Evolutionary conservation across 495 filamentous ascomycete species (phyloP).

Genomic region (Podospora comata): DNA sequence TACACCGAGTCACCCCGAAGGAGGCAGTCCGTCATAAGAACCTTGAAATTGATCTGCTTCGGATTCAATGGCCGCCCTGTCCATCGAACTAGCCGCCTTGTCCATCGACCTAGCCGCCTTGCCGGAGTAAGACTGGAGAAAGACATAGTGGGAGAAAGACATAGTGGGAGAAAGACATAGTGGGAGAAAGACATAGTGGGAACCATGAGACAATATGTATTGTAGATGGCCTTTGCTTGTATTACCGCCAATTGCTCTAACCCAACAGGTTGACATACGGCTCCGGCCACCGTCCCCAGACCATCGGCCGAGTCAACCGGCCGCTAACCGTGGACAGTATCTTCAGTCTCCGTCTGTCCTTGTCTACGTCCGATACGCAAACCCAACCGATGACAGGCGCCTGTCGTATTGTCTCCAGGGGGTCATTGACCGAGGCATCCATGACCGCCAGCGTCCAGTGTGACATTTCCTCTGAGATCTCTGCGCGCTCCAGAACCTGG

Average conservation of each 20-base stretch:
- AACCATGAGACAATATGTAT: too few species aligned
- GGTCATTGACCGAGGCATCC: conserved; percentile 62
- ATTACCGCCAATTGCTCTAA: conserved; percentile 15
- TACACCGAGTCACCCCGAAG: too few species aligned
- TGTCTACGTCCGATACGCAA: conserved; percentile 86
- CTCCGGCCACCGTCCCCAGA: conserved; percentile 59
- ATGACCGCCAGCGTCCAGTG: conserved; percentile 78
- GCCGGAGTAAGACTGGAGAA: too few species aligned
- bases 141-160: too few species aligned
- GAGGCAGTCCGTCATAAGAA: too few species aligned
- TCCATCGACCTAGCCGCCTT: too few species aligned
- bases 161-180: too few species aligned
- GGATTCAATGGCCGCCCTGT: too few species aligned
- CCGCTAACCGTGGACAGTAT: conserved; percentile 79
- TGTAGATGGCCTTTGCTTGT: too few species aligned
- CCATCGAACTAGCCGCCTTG: too few species aligned
- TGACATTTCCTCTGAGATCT: conserved; percentile 58
- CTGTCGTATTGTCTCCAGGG: conserved; percentile 69
- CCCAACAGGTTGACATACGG: conserved; percentile 50
- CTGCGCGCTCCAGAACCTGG: conserved; percentile 55
- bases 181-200: too few species aligned
- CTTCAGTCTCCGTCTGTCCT: conserved; percentile 74
- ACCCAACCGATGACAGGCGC: conserved; percentile 89
- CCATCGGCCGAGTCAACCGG: conserved; percentile 68
- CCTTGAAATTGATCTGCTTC: too few species aligned